A percentile compares a stretch with the other conserved stretches of the same genome.
phyloP scores from a whole-genome alignment of 768 basidiomycete genomes.

The Termitomyces eurrhizus region DNA sequence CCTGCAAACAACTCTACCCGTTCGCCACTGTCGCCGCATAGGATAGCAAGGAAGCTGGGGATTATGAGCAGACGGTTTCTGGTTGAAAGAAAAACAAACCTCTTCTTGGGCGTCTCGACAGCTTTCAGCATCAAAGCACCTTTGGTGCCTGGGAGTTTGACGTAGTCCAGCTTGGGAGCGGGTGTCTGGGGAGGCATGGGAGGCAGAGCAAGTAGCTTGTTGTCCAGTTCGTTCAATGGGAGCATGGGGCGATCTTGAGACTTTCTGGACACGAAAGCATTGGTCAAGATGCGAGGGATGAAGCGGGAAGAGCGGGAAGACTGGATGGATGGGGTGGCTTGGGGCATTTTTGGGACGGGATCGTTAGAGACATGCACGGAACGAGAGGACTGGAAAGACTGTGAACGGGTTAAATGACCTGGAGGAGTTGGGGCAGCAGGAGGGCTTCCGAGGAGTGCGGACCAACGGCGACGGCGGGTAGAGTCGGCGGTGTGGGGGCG shows the following conservation, averaged over 20 bases:
- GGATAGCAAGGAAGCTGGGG: conserved; percentile 81
- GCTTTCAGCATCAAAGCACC: conserved; percentile 80
- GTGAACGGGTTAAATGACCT: conserved; percentile 32
- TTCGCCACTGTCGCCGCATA: conserved; percentile 90
- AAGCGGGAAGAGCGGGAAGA: conserved; percentile 56
- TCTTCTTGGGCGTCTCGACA: conserved; percentile 87
- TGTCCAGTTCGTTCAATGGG: conserved; percentile 34
- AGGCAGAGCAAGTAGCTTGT: conserved; percentile 24
- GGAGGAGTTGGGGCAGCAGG: not conserved
- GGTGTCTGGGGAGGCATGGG: conserved; percentile 48
- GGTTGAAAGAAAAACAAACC: conserved; percentile 37
- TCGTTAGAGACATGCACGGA: conserved; percentile 2
- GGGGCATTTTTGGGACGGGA: conserved; percentile 17
- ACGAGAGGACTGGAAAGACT: conserved; percentile 35
- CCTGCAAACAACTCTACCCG: conserved; percentile 94
- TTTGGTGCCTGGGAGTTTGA: conserved; percentile 90
- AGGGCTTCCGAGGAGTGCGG: conserved; percentile 45
- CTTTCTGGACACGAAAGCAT: conserved; percentile 56
- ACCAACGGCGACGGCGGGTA: conserved; percentile 66
- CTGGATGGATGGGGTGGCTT: conserved; percentile 23
- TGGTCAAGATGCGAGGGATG: conserved; percentile 65
- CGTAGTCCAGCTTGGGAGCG: conserved; percentile 85
- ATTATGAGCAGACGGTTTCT: not conserved
- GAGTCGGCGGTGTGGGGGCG: conserved; percentile 24
- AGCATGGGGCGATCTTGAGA: conserved; percentile 51